phyloP scores from a whole-genome alignment of 2,329 filamentous ascomycete species.

The Nigrospora sphaerica region DNA sequence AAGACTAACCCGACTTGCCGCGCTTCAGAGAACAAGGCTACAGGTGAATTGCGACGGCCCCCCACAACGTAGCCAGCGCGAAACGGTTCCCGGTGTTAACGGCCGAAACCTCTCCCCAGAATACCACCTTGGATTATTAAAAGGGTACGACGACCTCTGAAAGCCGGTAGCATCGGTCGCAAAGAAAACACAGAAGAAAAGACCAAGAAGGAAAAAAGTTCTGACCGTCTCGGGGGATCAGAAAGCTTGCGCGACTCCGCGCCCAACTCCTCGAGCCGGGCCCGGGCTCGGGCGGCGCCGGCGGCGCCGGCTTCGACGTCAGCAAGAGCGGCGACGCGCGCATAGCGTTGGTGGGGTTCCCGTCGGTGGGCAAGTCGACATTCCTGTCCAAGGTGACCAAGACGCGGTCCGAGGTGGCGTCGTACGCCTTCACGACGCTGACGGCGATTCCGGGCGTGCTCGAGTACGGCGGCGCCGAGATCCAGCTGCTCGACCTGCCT shows the following conservation, averaged over 20 bases:
- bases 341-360: slow-evolving; percentile 97
- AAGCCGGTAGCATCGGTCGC: not conserved
- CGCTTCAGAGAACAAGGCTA: slow-evolving; percentile 88
- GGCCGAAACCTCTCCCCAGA: slow-evolving; percentile 44
- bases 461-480: slow-evolving; percentile 96
- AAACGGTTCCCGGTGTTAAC: not conserved
- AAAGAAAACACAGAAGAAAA: not conserved
- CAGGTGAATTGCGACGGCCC: slow-evolving; percentile 59
- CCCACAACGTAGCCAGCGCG: not conserved
- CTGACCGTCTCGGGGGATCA: slow-evolving; percentile 26
- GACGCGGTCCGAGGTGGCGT: slow-evolving; percentile 90
- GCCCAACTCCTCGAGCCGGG: slow-evolving; percentile 90
- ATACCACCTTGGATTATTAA: slow-evolving; percentile 95
- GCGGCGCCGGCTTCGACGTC: slow-evolving; percentile 83
- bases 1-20: slow-evolving; percentile 17
- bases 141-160: slow-evolving; percentile 57
- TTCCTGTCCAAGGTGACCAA: slow-evolving; percentile 99
- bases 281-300: slow-evolving; percentile 69
- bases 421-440: slow-evolving; percentile 94
- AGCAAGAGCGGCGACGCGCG: slow-evolving; percentile 94
- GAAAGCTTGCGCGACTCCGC: slow-evolving; percentile 90
- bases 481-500: slow-evolving; percentile 93
- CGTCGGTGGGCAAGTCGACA: slow-evolving; percentile 96
- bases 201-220: not conserved
- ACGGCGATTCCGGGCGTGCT: slow-evolving; percentile 96